Percentiles rank a stretch among this genome's conserved stretches.
These are phyloP conservation scores for Cordyceps tenuipes DNA, from an alignment of 2,329 filamentous ascomycete species.

Conservation along the genomic window DNA sequence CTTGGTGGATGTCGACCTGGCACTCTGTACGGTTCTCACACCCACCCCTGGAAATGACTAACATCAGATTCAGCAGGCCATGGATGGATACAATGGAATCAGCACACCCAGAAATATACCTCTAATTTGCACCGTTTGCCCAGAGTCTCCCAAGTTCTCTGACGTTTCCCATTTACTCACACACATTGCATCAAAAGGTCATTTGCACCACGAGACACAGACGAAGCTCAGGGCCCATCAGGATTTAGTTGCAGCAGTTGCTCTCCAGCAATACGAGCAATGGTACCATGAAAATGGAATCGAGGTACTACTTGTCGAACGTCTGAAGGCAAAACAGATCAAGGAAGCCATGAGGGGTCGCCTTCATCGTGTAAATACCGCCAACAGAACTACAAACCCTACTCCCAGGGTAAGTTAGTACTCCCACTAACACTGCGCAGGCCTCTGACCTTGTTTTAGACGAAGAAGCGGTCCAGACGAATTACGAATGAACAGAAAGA, in stretches of 20 bases:
- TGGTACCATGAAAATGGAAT: slow-evolving; percentile 73
- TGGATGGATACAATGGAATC: slow-evolving; percentile 21
- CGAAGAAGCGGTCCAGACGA: slow-evolving; percentile 24
- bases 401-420: slow-evolving; percentile 5
- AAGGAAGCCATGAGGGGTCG: slow-evolving; percentile 52
- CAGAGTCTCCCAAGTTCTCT: slow-evolving; percentile 71
- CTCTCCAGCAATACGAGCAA: slow-evolving; percentile 60
- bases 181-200: slow-evolving; percentile 87
- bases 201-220: slow-evolving; percentile 77
- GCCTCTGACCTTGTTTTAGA: slow-evolving; percentile 8
- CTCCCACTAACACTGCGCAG: not conserved
- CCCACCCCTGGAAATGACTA: not conserved
- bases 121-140: slow-evolving; percentile 76
- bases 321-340: slow-evolving; percentile 67
- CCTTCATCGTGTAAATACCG: slow-evolving; percentile 24
- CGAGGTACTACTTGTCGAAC: slow-evolving; percentile 64
- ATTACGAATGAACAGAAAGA: slow-evolving; percentile 13
- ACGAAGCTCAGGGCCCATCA: slow-evolving; percentile 63
- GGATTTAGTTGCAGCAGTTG: slow-evolving; percentile 54
- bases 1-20: not conserved
- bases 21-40: not conserved
- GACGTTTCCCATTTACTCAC: slow-evolving; percentile 89
- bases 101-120: slow-evolving; percentile 40
- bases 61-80: slow-evolving; percentile 22
- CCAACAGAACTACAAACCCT: slow-evolving; percentile 15